Conservation (phyloP, 2,329 filamentous ascomycete genomes). For the Cercospora janseana region DNA sequence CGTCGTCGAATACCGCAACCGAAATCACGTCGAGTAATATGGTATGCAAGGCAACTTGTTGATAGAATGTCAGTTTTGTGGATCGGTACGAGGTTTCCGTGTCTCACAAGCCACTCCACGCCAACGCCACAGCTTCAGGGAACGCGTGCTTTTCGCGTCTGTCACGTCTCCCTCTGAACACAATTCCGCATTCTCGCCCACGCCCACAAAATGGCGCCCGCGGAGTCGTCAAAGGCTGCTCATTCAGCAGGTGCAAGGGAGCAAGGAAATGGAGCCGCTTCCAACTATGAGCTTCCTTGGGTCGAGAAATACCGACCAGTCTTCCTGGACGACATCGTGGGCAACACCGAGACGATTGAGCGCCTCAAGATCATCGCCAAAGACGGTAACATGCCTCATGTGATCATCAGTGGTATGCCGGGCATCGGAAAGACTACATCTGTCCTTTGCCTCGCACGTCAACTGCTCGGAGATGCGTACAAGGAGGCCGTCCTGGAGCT, state of each 20-base stretch:
- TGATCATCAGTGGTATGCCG: conserved; percentile 99
- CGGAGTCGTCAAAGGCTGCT: conserved; percentile 51
- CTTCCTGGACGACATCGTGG: conserved; percentile 93
- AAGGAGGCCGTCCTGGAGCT: conserved; percentile 96
- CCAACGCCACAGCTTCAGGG: too few species aligned
- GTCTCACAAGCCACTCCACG: too few species aligned
- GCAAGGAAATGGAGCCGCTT: conserved; percentile 40
- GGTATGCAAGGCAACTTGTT: too few species aligned
- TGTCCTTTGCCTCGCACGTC: conserved; percentile 85
- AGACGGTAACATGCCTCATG: conserved; percentile 98
- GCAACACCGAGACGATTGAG: conserved; percentile 96
- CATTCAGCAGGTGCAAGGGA: conserved; percentile 45
- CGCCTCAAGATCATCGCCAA: conserved; percentile 96
- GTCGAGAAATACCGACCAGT: conserved; percentile 97
- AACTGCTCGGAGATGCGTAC: conserved; percentile 87
- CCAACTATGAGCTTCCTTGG: conserved; percentile 80
- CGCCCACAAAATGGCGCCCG: conserved; percentile 44
- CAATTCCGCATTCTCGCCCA: not conserved
- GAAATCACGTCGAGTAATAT: too few species aligned
- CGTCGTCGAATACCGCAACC: too few species aligned
- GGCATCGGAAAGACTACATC: conserved; percentile 98
- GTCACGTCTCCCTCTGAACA: conserved; percentile 4
- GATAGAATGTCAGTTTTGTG: too few species aligned
- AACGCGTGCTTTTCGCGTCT: conserved; percentile 8
- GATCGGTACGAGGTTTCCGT: too few species aligned